Conservation (phyloP, 2,329 filamentous ascomycete species). For the Cladosporium sp. region DNA sequence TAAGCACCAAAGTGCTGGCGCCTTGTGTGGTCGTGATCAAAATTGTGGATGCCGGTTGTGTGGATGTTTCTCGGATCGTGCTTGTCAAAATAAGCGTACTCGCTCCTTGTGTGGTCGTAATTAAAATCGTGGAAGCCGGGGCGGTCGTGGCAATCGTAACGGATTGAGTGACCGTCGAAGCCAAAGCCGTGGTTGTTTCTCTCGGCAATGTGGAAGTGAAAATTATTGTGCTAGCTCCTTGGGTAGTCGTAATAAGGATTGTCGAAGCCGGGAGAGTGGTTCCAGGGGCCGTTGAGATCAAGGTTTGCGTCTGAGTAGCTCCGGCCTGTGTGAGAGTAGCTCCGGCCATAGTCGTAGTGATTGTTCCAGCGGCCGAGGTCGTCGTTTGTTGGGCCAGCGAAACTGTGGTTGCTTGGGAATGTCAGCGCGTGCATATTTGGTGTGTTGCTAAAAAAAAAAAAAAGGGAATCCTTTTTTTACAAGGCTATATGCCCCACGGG, state of each 20-base stretch:
- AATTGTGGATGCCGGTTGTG: constrained; percentile 3
- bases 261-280: constrained; percentile 13
- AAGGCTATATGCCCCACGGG: no score
- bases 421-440: background rate
- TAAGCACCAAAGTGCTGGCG: background rate
- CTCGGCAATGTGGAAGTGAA: background rate
- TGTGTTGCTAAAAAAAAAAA: background rate
- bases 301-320: constrained; percentile 2
- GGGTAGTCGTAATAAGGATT: background rate
- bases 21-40: constrained; percentile 5
- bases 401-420: background rate
- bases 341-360: background rate
- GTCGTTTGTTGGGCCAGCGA: background rate
- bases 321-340: background rate
- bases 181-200: background rate
- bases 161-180: background rate
- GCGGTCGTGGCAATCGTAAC: background rate
- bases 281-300: background rate
- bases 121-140: constrained; percentile 8
- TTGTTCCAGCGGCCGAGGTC: background rate
- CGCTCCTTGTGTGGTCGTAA: constrained; percentile 4
- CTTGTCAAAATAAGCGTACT: background rate
- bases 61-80: background rate
- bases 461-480: no score
- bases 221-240: background rate